Conservation (phyloP, 202 grass and related monocot species). For the Digitaria exilis region DNA sequence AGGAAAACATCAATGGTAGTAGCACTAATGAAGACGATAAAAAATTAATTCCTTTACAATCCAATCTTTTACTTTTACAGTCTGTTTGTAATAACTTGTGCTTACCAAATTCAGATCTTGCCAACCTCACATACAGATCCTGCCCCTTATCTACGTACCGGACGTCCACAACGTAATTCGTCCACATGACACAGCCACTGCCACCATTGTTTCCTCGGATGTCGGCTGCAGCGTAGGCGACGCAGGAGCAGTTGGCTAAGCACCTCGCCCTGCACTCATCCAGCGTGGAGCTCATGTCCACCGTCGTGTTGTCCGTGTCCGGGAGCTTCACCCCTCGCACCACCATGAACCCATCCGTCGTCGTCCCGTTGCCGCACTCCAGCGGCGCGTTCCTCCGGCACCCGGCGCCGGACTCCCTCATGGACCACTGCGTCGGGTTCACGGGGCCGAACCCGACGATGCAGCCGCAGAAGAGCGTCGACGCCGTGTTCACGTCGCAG, state of each 20-base stretch:
- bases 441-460: conserved; percentile 33
- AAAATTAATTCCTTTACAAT: background rate
- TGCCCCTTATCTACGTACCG: conserved; percentile 15
- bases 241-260: conserved; percentile 44
- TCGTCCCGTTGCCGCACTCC: background rate
- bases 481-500: background rate
- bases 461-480: conserved; percentile 35
- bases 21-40: background rate
- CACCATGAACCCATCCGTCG: conserved; percentile 36
- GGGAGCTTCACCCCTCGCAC: conserved; percentile 33
- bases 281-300: background rate
- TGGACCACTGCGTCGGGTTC: background rate
- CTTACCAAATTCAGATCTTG: conserved; percentile 21
- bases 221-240: conserved; percentile 38
- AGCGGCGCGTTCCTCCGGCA: conserved; percentile 31
- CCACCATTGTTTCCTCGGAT: background rate
- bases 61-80: background rate
- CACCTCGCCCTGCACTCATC: conserved; percentile 38
- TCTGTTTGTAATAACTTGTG: background rate
- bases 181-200: conserved; percentile 47
- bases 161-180: conserved; percentile 13
- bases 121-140: background rate
- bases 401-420: conserved; percentile 2
- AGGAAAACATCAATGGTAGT: background rate
- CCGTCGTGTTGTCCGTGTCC: conserved; percentile 34